phyloP scores from a whole-genome alignment of 116 monocot genomes.

The Dioscorea cayenensis region DNA sequence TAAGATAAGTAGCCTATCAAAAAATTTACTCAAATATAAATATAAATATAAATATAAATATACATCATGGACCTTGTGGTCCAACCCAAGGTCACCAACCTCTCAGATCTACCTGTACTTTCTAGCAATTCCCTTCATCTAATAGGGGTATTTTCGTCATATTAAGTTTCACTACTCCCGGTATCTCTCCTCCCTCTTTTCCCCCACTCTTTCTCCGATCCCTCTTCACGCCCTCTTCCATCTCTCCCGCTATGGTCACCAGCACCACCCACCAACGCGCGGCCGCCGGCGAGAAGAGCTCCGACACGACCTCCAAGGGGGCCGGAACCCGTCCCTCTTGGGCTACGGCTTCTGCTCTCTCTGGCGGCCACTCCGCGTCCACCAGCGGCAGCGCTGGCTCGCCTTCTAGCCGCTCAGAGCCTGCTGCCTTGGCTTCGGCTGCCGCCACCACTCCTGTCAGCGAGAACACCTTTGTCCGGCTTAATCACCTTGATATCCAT shows the following conservation, averaged over 20 bases:
- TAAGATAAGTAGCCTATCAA: no score
- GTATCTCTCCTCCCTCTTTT: no score
- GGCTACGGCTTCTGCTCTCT: conserved; percentile 6
- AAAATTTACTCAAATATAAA: no score
- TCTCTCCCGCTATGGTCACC: not conserved
- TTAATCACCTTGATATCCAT: conserved; percentile 63
- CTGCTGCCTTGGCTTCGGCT: not conserved
- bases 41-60: no score
- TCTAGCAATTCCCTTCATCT: no score
- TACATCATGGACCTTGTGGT: no score
- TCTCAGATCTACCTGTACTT: no score
- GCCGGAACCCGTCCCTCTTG: not conserved
- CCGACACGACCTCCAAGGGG: conserved; percentile 1
- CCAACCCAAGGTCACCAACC: no score
- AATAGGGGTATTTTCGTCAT: no score
- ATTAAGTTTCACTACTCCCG: no score
- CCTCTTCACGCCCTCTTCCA: not conserved
- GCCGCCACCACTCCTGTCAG: conserved; percentile 39
- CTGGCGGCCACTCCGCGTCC: conserved; percentile 30
- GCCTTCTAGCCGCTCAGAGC: conserved; percentile 35
- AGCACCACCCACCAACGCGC: not conserved
- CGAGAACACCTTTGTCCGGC: conserved; percentile 45
- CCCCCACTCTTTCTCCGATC: not conserved
- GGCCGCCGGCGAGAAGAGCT: not conserved
- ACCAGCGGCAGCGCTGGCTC: conserved; percentile 34